Conservation (phyloP, 805 yeast genomes). For the Saccharomycopsis microspora region DNA sequence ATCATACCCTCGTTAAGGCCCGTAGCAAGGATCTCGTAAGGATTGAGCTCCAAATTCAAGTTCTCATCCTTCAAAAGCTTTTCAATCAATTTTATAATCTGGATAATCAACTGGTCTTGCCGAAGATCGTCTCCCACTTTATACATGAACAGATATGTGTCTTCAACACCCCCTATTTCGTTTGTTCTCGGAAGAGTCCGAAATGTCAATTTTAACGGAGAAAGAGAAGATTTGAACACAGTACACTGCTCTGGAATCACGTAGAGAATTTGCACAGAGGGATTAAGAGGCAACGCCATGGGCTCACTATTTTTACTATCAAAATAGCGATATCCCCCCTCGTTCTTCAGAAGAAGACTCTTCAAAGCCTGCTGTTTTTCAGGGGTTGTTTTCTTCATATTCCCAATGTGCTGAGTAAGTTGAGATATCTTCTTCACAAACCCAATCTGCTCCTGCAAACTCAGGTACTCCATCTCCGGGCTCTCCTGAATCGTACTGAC, state of each 20-base stretch:
- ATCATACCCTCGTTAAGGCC: slow-evolving; percentile 87
- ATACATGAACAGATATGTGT: slow-evolving; percentile 71
- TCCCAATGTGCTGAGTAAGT: slow-evolving; percentile 53
- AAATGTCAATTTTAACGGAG: slow-evolving; percentile 79
- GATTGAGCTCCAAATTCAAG: slow-evolving; percentile 75
- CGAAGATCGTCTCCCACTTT: slow-evolving; percentile 93
- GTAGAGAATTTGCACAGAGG: slow-evolving; percentile 62
- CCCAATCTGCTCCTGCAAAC: slow-evolving; percentile 41
- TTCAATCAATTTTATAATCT: slow-evolving; percentile 86
- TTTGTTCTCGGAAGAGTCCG: slow-evolving; percentile 29
- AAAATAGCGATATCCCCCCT: slow-evolving; percentile 23
- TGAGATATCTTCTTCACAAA: slow-evolving; percentile 55
- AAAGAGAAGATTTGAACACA: slow-evolving; percentile 84
- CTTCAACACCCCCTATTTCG: slow-evolving; percentile 23
- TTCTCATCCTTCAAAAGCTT: slow-evolving; percentile 79
- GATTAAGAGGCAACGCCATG: slow-evolving; percentile 73
- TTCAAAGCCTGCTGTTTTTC: slow-evolving; percentile 59
- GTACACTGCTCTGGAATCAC: slow-evolving; percentile 67
- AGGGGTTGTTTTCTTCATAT: slow-evolving; percentile 60
- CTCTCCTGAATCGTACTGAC: slow-evolving; percentile 15
- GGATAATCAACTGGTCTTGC: slow-evolving; percentile 95
- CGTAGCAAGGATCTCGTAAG: slow-evolving; percentile 84
- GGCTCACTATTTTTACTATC: slow-evolving; percentile 35
- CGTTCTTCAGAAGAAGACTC: slow-evolving; percentile 32
- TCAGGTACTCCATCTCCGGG: slow-evolving; percentile 15